Percentiles rank a stretch among this genome's conserved stretches.
These are phyloP conservation scores for Lomentospora prolificans DNA, from an alignment of 2,329 filamentous ascomycete species.

Conservation along the genomic window DNA sequence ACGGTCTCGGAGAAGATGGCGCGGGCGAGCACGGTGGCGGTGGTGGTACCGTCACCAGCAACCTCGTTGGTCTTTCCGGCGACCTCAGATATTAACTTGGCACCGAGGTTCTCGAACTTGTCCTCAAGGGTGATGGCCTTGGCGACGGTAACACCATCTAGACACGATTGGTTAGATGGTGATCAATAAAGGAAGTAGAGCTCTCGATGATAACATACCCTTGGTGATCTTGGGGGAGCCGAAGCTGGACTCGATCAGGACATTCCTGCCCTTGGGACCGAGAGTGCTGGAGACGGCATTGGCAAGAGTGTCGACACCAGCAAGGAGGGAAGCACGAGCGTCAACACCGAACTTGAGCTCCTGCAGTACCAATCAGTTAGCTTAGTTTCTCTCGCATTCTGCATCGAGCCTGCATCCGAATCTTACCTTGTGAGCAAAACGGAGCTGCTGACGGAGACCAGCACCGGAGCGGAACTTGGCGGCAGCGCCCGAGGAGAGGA, in stretches of 20 bases:
- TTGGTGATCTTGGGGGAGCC: conserved; percentile 99
- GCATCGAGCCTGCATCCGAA: too few species aligned
- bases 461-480: conserved; percentile 54
- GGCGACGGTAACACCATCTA: conserved; percentile 81
- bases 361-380: conserved; percentile 32
- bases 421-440: conserved; percentile 91
- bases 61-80: conserved; percentile 99
- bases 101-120: conserved; percentile 99
- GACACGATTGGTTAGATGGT: neutral
- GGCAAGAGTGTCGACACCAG: conserved; percentile 92
- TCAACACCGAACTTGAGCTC: conserved; percentile 98
- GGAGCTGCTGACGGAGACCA: conserved; percentile 73
- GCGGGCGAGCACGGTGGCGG: conserved; percentile 90
- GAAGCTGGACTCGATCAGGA: conserved; percentile 96
- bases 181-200: too few species aligned
- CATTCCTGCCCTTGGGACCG: conserved; percentile 96
- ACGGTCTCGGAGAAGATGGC: conserved; percentile 99
- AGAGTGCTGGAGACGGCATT: conserved; percentile 94
- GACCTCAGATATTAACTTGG: conserved; percentile 92
- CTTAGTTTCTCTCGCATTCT: neutral
- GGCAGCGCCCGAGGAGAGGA: conserved; percentile 57
- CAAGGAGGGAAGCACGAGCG: conserved; percentile 75
- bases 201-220: conserved; percentile 54
- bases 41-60: conserved; percentile 97
- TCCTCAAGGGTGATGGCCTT: conserved; percentile 89